Evolutionary conservation across 805 yeast species (phyloP).

Genomic region (Vanderwaltozyma polyspora): DNA sequence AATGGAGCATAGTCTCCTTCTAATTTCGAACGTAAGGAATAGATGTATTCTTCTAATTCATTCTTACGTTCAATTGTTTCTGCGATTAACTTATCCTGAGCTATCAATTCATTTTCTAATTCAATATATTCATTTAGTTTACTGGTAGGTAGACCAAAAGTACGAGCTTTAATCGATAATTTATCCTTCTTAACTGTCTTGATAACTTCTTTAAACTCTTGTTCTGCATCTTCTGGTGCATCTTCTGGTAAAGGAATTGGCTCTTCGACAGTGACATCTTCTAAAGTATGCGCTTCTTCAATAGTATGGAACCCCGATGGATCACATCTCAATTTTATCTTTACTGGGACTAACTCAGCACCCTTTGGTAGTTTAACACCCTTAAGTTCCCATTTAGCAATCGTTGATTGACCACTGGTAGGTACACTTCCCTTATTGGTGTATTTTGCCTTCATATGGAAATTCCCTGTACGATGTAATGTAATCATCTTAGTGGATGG

Average conservation of each 20-base stretch:
- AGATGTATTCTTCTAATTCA: constrained; percentile 95
- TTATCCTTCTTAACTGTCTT: constrained; percentile 87
- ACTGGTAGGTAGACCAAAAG: constrained; percentile 49
- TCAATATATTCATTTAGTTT: constrained; percentile 57
- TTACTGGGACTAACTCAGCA: constrained; percentile 67
- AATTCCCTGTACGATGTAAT: constrained; percentile 82
- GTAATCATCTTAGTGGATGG: constrained; percentile 96
- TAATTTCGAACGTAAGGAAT: constrained; percentile 91
- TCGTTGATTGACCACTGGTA: constrained; percentile 45
- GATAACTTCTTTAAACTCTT: constrained; percentile 81
- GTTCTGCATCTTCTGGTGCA: constrained; percentile 54
- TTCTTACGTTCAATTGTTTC: constrained; percentile 99
- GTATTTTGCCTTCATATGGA: constrained; percentile 76
- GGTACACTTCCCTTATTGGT: constrained; percentile 67
- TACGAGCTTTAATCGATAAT: constrained; percentile 47
- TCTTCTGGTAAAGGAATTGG: constrained; percentile 49
- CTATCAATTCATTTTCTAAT: constrained; percentile 71
- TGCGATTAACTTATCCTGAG: constrained; percentile 91
- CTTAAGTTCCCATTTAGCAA: constrained; percentile 76
- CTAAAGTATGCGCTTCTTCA: constrained; percentile 90
- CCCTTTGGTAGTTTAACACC: constrained; percentile 79
- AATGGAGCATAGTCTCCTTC: constrained; percentile 83
- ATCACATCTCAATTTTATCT: constrained; percentile 91
- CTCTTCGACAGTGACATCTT: constrained; percentile 83
- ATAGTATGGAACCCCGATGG: constrained; percentile 92